Conservation (phyloP, 1,284 basidiomycete genomes). For the Polyporus tsugae region DNA sequence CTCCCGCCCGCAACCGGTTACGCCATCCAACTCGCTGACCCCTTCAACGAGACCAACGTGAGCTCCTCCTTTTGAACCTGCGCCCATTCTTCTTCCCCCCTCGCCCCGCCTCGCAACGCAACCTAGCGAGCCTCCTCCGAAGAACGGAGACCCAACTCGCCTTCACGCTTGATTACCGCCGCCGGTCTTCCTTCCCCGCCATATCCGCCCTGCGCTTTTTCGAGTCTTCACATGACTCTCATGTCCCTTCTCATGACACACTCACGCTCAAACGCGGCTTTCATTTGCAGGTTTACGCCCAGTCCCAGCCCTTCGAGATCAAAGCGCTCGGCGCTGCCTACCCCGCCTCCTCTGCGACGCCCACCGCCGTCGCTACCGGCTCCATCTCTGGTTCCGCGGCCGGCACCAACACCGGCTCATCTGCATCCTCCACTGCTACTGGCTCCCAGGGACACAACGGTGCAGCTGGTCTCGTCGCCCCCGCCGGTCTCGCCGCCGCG, state of each 20-base stretch:
- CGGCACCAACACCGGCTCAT: conserved; percentile 37
- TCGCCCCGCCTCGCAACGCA: background rate
- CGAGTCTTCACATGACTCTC: background rate
- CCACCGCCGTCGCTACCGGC: conserved; percentile 39
- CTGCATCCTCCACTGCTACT: conserved; percentile 26
- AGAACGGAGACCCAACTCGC: background rate
- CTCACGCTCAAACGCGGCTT: background rate
- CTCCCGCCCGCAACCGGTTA: conserved; percentile 59
- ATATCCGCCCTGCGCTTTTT: background rate
- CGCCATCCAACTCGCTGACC: conserved; percentile 63
- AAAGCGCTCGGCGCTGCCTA: conserved; percentile 69
- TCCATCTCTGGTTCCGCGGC: conserved; percentile 36
- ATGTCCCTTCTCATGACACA: background rate
- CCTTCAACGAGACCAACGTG: conserved; percentile 64
- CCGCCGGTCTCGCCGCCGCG: conserved; percentile 38
- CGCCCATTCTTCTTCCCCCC: background rate
- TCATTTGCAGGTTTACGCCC: conserved; percentile 63
- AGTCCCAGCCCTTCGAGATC: conserved; percentile 71
- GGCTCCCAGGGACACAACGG: conserved; percentile 25
- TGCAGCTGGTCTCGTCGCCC: conserved; percentile 33
- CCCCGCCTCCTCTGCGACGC: conserved; percentile 55
- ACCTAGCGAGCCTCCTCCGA: background rate
- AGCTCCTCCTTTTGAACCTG: conserved; percentile 18
- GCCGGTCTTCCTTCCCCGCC: conserved; percentile 1
- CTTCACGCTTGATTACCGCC: background rate